A percentile compares a stretch with the other conserved stretches of the same genome.
These are phyloP conservation scores for Phytophthora tubulina DNA, from an alignment of 352 stramenopile genomes.

Conservation along the genomic window DNA sequence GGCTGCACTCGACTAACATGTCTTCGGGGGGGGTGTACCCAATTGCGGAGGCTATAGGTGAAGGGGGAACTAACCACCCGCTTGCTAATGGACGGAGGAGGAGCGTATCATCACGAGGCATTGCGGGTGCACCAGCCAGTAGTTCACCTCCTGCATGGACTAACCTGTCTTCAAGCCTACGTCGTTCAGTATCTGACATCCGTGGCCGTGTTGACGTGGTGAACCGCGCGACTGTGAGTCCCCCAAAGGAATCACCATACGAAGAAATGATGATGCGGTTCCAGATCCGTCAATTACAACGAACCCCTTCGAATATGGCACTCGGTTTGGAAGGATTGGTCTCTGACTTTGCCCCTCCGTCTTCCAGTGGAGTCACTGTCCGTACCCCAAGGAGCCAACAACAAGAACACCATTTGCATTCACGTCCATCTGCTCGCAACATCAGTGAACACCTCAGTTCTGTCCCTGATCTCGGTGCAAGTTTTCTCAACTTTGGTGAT, in stretches of 20 bases:
- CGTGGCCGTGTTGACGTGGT: constrained; percentile 2
- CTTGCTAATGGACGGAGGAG: constrained; percentile 11
- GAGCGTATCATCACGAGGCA: constrained; percentile 30
- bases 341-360: not conserved
- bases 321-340: constrained; percentile 7
- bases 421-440: constrained; percentile 17
- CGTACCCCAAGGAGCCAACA: constrained; percentile 16
- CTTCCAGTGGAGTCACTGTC: constrained; percentile 5
- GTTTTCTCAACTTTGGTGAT: constrained; percentile 23
- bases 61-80: not conserved
- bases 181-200: constrained; percentile 32
- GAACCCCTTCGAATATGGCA: constrained; percentile 21
- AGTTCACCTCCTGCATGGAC: constrained; percentile 4
- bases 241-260: constrained; percentile 38
- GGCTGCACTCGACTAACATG: constrained; percentile 12
- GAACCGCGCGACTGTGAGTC: not conserved
- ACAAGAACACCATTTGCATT: constrained; percentile 11
- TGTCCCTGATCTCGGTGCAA: not conserved
- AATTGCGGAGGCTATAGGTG: constrained; percentile 9
- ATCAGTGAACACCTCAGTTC: constrained; percentile 21
- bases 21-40: constrained; percentile 14
- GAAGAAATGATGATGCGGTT: constrained; percentile 65
- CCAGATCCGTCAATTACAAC: constrained; percentile 52
- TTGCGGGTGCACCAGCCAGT: constrained; percentile 6
- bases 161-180: constrained; percentile 13